These are phyloP conservation scores for Helicostylum pulchrum DNA, from an alignment of 192 early-diverging fungal genomes.

Conservation along the genomic window DNA sequence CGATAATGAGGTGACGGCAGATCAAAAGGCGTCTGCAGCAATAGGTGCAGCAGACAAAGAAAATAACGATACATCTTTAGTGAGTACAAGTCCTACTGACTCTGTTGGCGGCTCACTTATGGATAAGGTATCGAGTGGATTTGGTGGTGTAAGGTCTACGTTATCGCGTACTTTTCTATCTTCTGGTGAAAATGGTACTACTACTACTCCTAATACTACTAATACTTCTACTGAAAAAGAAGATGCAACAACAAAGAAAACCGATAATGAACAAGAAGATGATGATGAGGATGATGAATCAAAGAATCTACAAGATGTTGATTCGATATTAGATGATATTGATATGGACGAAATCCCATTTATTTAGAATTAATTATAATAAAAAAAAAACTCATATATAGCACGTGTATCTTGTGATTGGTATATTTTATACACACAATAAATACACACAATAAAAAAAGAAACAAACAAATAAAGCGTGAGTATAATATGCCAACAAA, in stretches of 20 bases:
- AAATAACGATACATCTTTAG: neutral
- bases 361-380: conserved; percentile 18
- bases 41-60: neutral
- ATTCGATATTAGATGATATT: conserved; percentile 21
- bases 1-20: neutral
- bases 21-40: neutral
- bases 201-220: neutral
- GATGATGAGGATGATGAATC: conserved; percentile 21
- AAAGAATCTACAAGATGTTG: conserved; percentile 11
- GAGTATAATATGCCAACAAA: conserved; percentile 1
- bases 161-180: conserved; percentile 25
- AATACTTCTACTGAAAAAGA: neutral
- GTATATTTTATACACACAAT: neutral
- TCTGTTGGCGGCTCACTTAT: conserved; percentile 2
- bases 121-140: conserved; percentile 12
- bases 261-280: neutral
- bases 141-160: conserved; percentile 22
- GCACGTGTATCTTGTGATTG: conserved; percentile 14
- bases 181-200: conserved; percentile 1
- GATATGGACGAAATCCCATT: conserved; percentile 34
- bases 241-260: neutral
- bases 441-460: too few species aligned
- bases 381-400: neutral
- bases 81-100: neutral
- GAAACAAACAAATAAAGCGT: too few species aligned